Conservation (phyloP, 2,329 filamentous ascomycete species). For the Chaetomium globosum region DNA sequence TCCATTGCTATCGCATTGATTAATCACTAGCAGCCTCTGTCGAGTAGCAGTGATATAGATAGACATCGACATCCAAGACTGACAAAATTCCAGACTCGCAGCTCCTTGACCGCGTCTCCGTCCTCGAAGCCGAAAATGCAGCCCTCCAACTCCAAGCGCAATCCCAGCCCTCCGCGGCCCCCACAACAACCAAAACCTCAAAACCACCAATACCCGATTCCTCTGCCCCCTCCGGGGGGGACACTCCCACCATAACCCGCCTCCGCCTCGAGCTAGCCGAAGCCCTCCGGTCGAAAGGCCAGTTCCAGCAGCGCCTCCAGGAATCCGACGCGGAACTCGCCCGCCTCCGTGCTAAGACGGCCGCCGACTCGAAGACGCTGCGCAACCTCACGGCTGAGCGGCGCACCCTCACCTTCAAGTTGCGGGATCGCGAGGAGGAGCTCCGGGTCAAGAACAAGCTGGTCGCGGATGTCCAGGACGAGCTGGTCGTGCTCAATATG, state of each 20-base stretch:
- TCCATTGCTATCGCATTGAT: neutral
- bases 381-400: slow-evolving; percentile 64
- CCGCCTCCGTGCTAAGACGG: slow-evolving; percentile 61
- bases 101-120: slow-evolving; percentile 67
- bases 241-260: slow-evolving; percentile 47
- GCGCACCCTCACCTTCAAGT: slow-evolving; percentile 61
- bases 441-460: slow-evolving; percentile 80
- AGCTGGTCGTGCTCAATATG: slow-evolving; percentile 83
- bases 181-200: slow-evolving; percentile 35
- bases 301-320: slow-evolving; percentile 66
- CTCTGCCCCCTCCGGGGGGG: slow-evolving; percentile 29
- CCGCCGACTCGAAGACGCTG: slow-evolving; percentile 64
- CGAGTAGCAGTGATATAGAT: neutral
- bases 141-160: slow-evolving; percentile 34
- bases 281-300: slow-evolving; percentile 72
- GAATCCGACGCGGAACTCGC: slow-evolving; percentile 62
- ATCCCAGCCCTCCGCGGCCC: slow-evolving; percentile 36
- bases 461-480: slow-evolving; percentile 87
- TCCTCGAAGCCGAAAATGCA: slow-evolving; percentile 62
- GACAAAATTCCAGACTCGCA: slow-evolving; percentile 56
- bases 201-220: slow-evolving; percentile 29
- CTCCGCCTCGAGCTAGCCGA: slow-evolving; percentile 72
- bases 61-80: neutral
- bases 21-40: neutral
- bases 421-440: slow-evolving; percentile 84